These are phyloP conservation scores for Coniochaeta sp. DNA, from an alignment of 2,329 filamentous ascomycete species.

Conservation along the genomic window DNA sequence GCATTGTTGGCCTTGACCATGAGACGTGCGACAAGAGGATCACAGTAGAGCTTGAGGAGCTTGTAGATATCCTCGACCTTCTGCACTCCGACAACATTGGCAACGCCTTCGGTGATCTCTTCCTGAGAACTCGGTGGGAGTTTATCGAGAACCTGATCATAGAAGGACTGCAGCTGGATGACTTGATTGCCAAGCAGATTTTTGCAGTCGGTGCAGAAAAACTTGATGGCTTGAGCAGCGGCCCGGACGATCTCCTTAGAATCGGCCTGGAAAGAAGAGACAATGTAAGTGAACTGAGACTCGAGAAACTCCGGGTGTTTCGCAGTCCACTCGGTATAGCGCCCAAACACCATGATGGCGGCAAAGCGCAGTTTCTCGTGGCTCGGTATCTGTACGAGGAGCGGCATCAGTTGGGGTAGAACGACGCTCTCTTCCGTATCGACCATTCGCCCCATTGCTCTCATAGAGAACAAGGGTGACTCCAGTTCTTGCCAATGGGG, in stretches of 20 bases:
- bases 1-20: slow-evolving; percentile 84
- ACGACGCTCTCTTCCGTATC: slow-evolving; percentile 81
- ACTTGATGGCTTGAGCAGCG: slow-evolving; percentile 90
- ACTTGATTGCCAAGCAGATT: slow-evolving; percentile 79
- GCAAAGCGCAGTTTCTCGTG: slow-evolving; percentile 99
- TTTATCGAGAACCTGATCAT: slow-evolving; percentile 80
- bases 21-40: slow-evolving; percentile 78
- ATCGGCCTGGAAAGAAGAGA: slow-evolving; percentile 80
- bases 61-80: slow-evolving; percentile 73
- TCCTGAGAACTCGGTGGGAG: slow-evolving; percentile 84
- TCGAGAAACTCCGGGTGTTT: slow-evolving; percentile 89
- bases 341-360: slow-evolving; percentile 92
- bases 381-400: slow-evolving; percentile 88
- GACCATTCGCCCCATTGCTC: slow-evolving; percentile 95
- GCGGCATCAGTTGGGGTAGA: slow-evolving; percentile 82
- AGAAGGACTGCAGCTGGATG: slow-evolving; percentile 82
- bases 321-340: slow-evolving; percentile 97
- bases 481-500: slow-evolving; percentile 96
- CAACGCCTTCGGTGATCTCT: slow-evolving; percentile 92
- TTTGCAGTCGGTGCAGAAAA: slow-evolving; percentile 93
- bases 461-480: slow-evolving; percentile 88
- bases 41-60: slow-evolving; percentile 85
- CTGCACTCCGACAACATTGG: slow-evolving; percentile 83
- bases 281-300: slow-evolving; percentile 91
- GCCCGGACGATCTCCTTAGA: slow-evolving; percentile 89